Percentiles rank a stretch among this genome's conserved stretches.
These are phyloP conservation scores for Neurospora sp. DNA, from an alignment of 495 filamentous ascomycete species.

Conservation along the genomic window DNA sequence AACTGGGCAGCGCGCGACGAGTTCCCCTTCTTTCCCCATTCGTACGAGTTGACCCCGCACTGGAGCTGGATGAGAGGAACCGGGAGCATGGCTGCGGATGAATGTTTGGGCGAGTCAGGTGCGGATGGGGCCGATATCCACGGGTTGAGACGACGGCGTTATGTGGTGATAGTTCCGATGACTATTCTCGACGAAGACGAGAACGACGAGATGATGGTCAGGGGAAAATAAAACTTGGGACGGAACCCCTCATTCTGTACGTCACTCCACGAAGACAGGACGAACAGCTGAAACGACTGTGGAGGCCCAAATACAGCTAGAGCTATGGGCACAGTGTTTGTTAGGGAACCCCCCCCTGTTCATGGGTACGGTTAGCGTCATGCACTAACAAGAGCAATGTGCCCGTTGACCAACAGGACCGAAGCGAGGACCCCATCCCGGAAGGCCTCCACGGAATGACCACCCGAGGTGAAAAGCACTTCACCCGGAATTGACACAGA, in stretches of 20 bases:
- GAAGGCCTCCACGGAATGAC: background rate
- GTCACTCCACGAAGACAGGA: background rate
- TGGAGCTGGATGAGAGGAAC: constrained; percentile 83
- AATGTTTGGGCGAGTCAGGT: background rate
- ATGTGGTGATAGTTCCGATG: background rate
- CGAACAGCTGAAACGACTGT: background rate
- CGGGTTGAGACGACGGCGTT: background rate
- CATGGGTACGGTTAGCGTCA: background rate
- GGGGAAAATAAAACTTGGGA: background rate
- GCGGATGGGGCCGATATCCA: background rate
- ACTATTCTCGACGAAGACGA: background rate
- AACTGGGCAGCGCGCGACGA: constrained; percentile 70
- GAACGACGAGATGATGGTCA: background rate
- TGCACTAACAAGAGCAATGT: background rate
- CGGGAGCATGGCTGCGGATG: constrained; percentile 22
- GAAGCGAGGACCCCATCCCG: background rate
- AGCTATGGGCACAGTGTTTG: background rate
- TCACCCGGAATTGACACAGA: background rate
- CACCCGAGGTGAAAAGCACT: background rate
- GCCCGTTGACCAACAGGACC: background rate
- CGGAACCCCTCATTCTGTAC: background rate
- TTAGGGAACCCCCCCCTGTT: background rate
- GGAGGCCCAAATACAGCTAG: background rate
- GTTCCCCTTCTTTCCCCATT: constrained; percentile 91
- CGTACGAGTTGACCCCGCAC: constrained; percentile 97